These are phyloP conservation scores for Tolypocladium ovalisporum DNA, from an alignment of 2,329 filamentous ascomycete species.

Conservation along the genomic window DNA sequence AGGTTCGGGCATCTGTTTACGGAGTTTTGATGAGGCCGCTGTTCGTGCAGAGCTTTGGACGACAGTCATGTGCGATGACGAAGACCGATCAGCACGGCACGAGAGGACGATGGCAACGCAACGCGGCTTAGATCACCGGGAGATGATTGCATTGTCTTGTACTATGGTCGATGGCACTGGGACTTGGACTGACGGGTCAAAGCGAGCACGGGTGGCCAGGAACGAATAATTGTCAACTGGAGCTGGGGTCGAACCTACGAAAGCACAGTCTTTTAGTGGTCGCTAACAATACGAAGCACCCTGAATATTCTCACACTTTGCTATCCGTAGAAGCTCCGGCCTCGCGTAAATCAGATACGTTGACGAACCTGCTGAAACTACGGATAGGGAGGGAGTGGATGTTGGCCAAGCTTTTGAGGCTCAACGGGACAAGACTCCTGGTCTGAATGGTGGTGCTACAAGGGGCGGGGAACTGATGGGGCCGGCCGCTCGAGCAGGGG, in stretches of 20 bases:
- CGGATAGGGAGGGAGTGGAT: neutral
- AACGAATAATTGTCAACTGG: neutral
- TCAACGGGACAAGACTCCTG: neutral
- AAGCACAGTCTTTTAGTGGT: constrained; percentile 1
- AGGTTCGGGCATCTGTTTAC: constrained; percentile 66
- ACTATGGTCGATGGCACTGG: neutral
- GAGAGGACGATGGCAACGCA: neutral
- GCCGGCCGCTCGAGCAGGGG: neutral
- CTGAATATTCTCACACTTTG: neutral
- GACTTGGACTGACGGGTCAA: neutral
- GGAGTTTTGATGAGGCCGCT: constrained; percentile 49
- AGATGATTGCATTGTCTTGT: neutral
- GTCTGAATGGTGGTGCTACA: neutral
- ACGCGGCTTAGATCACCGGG: neutral
- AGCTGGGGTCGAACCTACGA: neutral
- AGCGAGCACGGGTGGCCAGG: neutral
- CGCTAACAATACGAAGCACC: constrained; percentile 1
- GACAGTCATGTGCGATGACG: neutral
- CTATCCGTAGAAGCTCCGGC: neutral
- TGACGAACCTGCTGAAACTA: no score
- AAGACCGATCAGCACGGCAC: neutral
- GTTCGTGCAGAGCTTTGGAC: neutral
- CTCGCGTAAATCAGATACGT: no score
- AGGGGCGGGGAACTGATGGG: neutral
- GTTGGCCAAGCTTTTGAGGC: neutral